phyloP scores from a whole-genome alignment of 2,329 filamentous ascomycete species.

The Colletotrichum eremochloae region DNA sequence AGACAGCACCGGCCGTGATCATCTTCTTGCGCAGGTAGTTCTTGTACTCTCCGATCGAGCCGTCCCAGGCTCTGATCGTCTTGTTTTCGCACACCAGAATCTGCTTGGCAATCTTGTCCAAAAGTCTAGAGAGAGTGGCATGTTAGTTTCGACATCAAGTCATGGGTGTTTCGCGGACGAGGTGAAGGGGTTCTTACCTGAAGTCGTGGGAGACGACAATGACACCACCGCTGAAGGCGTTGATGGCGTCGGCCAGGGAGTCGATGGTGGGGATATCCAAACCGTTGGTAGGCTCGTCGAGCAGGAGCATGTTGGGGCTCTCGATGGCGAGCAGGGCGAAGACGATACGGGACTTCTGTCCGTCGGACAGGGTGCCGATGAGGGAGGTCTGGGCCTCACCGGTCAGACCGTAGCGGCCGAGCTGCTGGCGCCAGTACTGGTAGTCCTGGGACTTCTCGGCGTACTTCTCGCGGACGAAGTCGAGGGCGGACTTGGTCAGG shows the following conservation, averaged over 20 bases:
- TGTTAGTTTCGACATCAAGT: constrained; percentile 41
- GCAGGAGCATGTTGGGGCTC: constrained; percentile 94
- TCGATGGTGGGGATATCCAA: constrained; percentile 99
- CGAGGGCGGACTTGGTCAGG: constrained; percentile 95
- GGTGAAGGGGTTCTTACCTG: constrained; percentile 74
- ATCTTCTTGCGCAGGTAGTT: constrained; percentile 99
- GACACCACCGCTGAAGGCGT: constrained; percentile 95
- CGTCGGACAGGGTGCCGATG: constrained; percentile 98
- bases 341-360: constrained; percentile 97
- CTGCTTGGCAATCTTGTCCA: constrained; percentile 99
- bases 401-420: constrained; percentile 92
- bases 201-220: constrained; percentile 99
- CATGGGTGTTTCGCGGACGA: not conserved
- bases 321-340: constrained; percentile 97
- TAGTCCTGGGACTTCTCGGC: constrained; percentile 91
- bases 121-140: constrained; percentile 70
- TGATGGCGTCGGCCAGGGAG: constrained; percentile 96
- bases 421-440: constrained; percentile 99
- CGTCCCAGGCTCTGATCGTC: constrained; percentile 90
- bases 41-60: constrained; percentile 95
- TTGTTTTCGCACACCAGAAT: constrained; percentile 99
- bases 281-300: constrained; percentile 99
- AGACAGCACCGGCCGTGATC: constrained; percentile 88
- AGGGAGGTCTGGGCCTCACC: constrained; percentile 96
- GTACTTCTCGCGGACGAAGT: constrained; percentile 98